Conservation (phyloP, 768 basidiomycete species). For the Russula griseocarnosa region DNA sequence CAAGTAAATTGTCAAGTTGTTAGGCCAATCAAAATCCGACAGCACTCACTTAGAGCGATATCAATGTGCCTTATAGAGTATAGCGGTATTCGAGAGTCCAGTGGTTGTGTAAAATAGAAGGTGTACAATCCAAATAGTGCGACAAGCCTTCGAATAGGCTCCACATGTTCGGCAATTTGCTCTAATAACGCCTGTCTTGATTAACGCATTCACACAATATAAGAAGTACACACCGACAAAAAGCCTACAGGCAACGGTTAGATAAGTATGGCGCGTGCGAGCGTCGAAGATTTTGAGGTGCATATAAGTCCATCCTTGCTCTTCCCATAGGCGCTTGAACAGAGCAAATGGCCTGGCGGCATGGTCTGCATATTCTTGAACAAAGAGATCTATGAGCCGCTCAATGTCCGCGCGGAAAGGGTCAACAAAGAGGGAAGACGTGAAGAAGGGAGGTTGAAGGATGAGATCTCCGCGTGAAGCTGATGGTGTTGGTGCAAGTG, state of each 20-base stretch:
- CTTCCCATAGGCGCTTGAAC: constrained; percentile 68
- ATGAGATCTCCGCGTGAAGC: constrained; percentile 55
- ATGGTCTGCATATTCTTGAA: constrained; percentile 42
- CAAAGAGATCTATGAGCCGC: constrained; percentile 49
- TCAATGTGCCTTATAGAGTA: constrained; percentile 51
- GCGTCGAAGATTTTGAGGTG: constrained; percentile 72
- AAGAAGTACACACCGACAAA: constrained; percentile 54
- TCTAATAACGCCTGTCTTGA: constrained; percentile 40
- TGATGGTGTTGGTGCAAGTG: constrained; percentile 52
- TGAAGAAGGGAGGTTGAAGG: constrained; percentile 73
- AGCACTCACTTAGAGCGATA: constrained; percentile 42
- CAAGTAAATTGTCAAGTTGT: constrained; percentile 2
- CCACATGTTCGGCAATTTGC: constrained; percentile 45
- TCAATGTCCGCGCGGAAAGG: constrained; percentile 62
- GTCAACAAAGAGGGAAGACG: constrained; percentile 67
- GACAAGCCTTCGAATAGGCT: constrained; percentile 52
- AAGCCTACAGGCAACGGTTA: constrained; percentile 54
- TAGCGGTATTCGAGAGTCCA: constrained; percentile 48
- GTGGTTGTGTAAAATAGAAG: constrained; percentile 66
- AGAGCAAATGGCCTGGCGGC: constrained; percentile 52
- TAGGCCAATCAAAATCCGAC: constrained; percentile 37
- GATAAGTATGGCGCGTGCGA: constrained; percentile 58
- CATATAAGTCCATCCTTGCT: constrained; percentile 68
- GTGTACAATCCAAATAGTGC: constrained; percentile 69
- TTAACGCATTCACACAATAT: not conserved